Evolutionary conservation across 2,329 filamentous ascomycete species (phyloP).

Genomic region (Penicillium sp.): DNA sequence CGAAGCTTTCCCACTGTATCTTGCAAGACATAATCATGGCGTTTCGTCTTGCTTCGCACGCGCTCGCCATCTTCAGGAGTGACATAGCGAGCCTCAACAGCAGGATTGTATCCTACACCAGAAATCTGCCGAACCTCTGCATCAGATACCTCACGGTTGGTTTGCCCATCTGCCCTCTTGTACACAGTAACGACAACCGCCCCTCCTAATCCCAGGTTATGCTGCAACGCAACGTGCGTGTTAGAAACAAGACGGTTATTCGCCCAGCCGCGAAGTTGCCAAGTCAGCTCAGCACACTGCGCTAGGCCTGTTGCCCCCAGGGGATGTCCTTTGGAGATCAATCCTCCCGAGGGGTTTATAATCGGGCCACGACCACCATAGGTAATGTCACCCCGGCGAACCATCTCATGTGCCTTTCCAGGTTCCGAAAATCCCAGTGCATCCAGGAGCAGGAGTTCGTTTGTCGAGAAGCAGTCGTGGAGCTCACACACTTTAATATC

Average conservation of each 20-base stretch:
- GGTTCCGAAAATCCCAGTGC: constrained; percentile 73
- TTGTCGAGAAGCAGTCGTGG: constrained; percentile 94
- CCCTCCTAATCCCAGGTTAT: constrained; percentile 88
- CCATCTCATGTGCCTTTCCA: constrained; percentile 90
- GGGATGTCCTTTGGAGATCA: constrained; percentile 94
- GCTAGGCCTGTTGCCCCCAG: constrained; percentile 89
- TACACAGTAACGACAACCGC: constrained; percentile 89
- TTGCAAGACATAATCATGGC: constrained; percentile 69
- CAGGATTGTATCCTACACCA: constrained; percentile 84
- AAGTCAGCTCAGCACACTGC: constrained; percentile 93
- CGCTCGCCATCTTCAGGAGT: constrained; percentile 69
- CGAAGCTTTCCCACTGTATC: constrained; percentile 16
- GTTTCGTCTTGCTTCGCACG: constrained; percentile 67
- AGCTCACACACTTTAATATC: constrained; percentile 85
- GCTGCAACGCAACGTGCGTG: constrained; percentile 76
- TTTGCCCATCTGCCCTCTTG: constrained; percentile 74
- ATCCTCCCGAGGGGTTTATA: constrained; percentile 87
- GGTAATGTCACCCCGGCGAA: constrained; percentile 82
- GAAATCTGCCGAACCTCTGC: constrained; percentile 64
- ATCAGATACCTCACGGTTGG: constrained; percentile 58
- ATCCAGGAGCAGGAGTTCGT: constrained; percentile 88
- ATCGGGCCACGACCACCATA: constrained; percentile 72
- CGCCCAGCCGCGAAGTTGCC: constrained; percentile 96
- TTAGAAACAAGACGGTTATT: constrained; percentile 74
- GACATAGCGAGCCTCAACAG: constrained; percentile 83